phyloP scores from a whole-genome alignment of 257 asterid genomes.

The Primulina eburnea region DNA sequence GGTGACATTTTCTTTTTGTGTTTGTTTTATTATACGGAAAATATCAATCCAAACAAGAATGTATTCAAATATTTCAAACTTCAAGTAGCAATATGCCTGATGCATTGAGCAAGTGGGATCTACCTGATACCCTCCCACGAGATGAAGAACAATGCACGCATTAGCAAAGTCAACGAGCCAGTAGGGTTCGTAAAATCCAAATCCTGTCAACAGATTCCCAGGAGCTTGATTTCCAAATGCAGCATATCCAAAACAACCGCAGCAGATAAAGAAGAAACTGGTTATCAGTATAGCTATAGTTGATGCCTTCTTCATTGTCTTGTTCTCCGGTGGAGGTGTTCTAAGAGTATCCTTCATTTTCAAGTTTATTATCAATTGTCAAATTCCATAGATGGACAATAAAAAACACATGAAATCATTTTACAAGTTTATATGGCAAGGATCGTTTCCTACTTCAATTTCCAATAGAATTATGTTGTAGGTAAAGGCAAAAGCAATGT shows the following conservation, averaged over 20 bases:
- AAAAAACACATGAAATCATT: background rate
- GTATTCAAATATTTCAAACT: conserved; percentile 8
- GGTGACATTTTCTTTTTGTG: background rate
- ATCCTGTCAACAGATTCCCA: conserved; percentile 68
- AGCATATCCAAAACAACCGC: conserved; percentile 72
- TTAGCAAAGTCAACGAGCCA: conserved; percentile 75
- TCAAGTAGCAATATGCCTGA: background rate
- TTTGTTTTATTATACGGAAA: background rate
- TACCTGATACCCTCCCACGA: conserved; percentile 70
- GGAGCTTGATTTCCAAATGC: conserved; percentile 64
- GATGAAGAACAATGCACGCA: conserved; percentile 63
- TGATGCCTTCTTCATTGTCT: conserved; percentile 56
- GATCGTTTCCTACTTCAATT: conserved; percentile 34
- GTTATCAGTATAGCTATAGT: conserved; percentile 38
- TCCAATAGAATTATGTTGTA: conserved; percentile 50
- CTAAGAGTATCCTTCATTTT: conserved; percentile 54
- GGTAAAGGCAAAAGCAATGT: conserved; percentile 55
- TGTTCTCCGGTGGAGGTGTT: conserved; percentile 49
- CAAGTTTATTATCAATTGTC: conserved; percentile 16
- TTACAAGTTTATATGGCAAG: background rate
- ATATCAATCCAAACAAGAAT: background rate
- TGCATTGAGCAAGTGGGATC: background rate
- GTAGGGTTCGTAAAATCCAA: conserved; percentile 70
- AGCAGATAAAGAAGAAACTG: conserved; percentile 57
- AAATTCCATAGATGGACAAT: conserved; percentile 1